Percentiles rank a stretch among this genome's conserved stretches.
Evolutionary conservation across 108 stramenopile species (phyloP).

Genomic region (Stephanodiscus minutulus): DNA sequence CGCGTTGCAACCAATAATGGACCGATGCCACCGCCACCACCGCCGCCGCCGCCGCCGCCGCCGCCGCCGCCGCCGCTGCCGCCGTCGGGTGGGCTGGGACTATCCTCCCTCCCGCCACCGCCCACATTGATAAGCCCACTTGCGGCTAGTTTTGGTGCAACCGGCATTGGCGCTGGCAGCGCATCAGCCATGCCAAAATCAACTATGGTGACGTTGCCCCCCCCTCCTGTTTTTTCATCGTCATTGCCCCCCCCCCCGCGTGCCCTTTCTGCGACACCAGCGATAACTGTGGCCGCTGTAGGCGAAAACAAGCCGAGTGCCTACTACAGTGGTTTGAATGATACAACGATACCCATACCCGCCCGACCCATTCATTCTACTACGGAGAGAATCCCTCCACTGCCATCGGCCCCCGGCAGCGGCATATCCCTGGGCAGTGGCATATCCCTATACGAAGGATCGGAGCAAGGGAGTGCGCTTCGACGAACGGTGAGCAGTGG

Average conservation of each 20-base stretch:
- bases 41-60: neutral
- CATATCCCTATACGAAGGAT: neutral
- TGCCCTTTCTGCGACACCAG: neutral
- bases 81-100: neutral
- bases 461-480: neutral
- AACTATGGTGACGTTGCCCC: constrained; percentile 5
- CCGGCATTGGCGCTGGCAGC: neutral
- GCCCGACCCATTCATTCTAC: constrained; percentile 36
- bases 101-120: constrained; percentile 16
- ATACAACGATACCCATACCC: neutral
- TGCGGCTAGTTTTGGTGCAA: neutral
- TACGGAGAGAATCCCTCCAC: constrained; percentile 35
- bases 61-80: neutral
- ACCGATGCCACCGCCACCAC: neutral
- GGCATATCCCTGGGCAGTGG: constrained; percentile 3
- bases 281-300: neutral
- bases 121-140: constrained; percentile 1
- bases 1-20: neutral
- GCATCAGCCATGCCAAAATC: constrained; percentile 5
- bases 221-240: constrained; percentile 11
- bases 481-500: neutral
- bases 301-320: neutral
- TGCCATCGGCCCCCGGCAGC: constrained; percentile 31
- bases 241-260: constrained; percentile 9
- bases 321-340: neutral